A percentile compares a stretch with the other conserved stretches of the same genome.
These are phyloP conservation scores for Euryodendron excelsum DNA, from an alignment of 148 eudicot genomes.

Conservation along the genomic window DNA sequence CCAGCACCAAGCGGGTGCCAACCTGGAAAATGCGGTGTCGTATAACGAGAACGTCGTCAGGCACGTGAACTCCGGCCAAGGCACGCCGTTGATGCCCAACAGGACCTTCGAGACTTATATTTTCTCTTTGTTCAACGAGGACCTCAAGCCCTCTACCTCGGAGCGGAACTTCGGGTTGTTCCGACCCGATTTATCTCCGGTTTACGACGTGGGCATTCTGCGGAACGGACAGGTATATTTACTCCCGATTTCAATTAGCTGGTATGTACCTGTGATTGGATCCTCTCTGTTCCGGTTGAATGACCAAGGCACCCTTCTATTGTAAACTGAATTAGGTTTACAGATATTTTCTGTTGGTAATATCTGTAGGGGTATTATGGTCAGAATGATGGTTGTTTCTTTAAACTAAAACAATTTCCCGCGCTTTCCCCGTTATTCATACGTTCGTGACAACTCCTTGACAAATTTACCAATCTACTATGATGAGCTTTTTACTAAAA, in stretches of 20 bases:
- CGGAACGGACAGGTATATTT: slow-evolving; percentile 25
- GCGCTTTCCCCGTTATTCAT: too few species aligned
- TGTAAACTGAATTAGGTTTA: too few species aligned
- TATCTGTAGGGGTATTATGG: too few species aligned
- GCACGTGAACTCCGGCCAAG: slow-evolving; percentile 43
- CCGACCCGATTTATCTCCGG: slow-evolving; percentile 48
- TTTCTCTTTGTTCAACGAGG: slow-evolving; percentile 58
- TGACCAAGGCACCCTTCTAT: too few species aligned
- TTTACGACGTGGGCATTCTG: slow-evolving; percentile 54
- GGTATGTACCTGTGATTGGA: too few species aligned
- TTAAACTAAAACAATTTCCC: too few species aligned
- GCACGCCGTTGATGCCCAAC: slow-evolving; percentile 73
- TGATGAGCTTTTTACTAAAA: too few species aligned
- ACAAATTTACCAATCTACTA: too few species aligned
- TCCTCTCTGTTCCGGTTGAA: too few species aligned
- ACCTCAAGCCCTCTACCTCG: slow-evolving; percentile 45
- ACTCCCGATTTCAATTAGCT: background rate
- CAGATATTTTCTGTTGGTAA: too few species aligned
- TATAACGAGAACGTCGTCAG: slow-evolving; percentile 48
- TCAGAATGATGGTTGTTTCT: too few species aligned
- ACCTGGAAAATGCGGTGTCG: slow-evolving; percentile 43
- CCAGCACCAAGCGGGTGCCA: slow-evolving; percentile 32
- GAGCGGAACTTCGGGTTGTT: slow-evolving; percentile 61
- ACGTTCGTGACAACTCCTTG: too few species aligned
- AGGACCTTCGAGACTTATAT: slow-evolving; percentile 58